Base-by-base conservation (phyloP, 177 flowering plant species). In the Telopea speciosissima region DNA sequence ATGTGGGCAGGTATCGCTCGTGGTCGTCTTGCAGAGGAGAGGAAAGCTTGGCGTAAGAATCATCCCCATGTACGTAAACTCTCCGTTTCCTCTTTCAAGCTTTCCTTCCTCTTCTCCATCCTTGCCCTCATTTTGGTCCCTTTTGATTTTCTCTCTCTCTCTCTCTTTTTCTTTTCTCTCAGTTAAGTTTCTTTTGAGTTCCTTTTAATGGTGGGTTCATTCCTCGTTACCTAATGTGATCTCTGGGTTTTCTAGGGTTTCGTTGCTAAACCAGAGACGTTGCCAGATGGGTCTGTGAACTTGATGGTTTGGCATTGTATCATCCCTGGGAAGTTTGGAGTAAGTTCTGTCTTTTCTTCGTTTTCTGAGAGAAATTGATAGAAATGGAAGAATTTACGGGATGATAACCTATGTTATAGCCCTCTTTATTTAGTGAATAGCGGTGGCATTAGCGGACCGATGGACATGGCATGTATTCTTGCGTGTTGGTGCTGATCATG, bases 1-100 rank as follows among this genome's bases (percentile, higher is more conserved):
- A 83, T 83, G 88, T 83, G 85, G n/a, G 88, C 86, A 75, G 86
- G 88, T 25, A 85, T 85, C 17, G 86, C 86, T 54, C 85, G 88
- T 5, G 85, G 86, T 14, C 84, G 88, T 26, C 78, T 83, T 19
- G 74, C 86, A 0, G 88, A 85, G 62, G 88, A 85, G 71, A 74
- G 88, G 24, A 85, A 85, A 69, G 83, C 88, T 12, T 85, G 88
- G 88, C 82, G 88, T 23, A 85, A 75, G 83, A 85, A 83, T 73
- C 88, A 85, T 67, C 88, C 85, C 14, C 88, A 85, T 72, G 88
- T 85, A 17, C 73, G 81, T 78, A 49, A 49, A 0, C 17, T 56
- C 24, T 12, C 66, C 22, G 0, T 28, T 45, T 45, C 8, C 24
- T 26, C 49, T 24, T 16, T 58, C 19, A 16, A 49, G 26, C 23